Conservation (phyloP, 441 rosid genomes). For the Syzygium malaccense region DNA sequence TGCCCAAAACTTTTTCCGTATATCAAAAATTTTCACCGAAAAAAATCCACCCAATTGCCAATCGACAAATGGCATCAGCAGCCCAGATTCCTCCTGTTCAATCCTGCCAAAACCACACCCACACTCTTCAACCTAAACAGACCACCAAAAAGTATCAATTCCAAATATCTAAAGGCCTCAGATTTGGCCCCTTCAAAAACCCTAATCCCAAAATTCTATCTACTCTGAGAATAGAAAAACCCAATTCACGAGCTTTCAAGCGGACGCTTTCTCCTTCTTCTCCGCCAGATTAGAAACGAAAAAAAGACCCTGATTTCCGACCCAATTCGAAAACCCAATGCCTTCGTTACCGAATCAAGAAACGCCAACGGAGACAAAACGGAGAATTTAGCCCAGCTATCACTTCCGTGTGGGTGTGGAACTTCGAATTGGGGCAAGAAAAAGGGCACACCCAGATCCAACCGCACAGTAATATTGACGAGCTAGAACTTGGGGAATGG, state of each 20-base stretch:
- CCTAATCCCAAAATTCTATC: not conserved
- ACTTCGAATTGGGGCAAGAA: not conserved
- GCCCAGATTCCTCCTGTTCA: not conserved
- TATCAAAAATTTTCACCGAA: not conserved
- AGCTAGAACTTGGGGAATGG: not conserved
- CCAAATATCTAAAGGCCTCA: not conserved
- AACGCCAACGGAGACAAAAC: not conserved
- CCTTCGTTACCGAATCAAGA: not conserved
- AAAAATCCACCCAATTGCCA: not conserved
- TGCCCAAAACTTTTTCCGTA: not conserved
- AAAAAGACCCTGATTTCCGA: not conserved
- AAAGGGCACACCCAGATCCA: slow-evolving; percentile 4
- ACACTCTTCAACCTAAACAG: not conserved
- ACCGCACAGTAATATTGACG: not conserved
- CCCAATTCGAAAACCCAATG: not conserved
- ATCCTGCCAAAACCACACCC: not conserved
- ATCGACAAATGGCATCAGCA: not conserved
- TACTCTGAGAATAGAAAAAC: not conserved
- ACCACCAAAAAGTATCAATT: not conserved
- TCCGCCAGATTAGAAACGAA: not conserved
- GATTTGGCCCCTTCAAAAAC: not conserved
- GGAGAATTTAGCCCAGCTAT: not conserved
- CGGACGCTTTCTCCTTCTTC: not conserved
- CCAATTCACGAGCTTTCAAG: not conserved
- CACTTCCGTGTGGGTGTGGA: not conserved